A percentile compares a stretch with the other conserved stretches of the same genome.
These are phyloP conservation scores for Talaromyces sp. DNA, from an alignment of 2,329 filamentous ascomycete species.

Conservation along the genomic window DNA sequence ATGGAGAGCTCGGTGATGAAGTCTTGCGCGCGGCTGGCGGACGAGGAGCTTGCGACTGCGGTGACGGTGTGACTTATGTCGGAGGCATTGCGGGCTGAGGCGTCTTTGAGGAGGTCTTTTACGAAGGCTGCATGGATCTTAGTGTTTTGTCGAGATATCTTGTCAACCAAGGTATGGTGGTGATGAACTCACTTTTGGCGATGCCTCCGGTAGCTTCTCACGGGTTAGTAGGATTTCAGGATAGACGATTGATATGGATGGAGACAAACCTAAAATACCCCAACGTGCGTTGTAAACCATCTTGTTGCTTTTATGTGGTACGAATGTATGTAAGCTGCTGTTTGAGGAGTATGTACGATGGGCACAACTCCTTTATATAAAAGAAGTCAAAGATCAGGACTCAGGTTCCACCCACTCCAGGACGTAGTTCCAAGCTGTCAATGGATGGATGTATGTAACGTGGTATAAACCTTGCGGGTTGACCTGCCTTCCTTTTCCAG, in stretches of 20 bases:
- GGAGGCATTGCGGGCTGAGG: slow-evolving; percentile 62
- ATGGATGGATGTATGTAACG: not conserved
- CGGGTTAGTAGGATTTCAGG: not conserved
- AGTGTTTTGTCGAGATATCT: not conserved
- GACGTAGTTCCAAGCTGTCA: not conserved
- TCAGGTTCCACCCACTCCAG: not conserved
- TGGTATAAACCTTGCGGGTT: not conserved
- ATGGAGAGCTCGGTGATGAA: slow-evolving; percentile 71
- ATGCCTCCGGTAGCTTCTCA: slow-evolving; percentile 43
- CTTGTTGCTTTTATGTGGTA: slow-evolving; percentile 13
- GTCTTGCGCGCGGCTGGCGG: slow-evolving; percentile 63
- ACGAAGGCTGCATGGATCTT: slow-evolving; percentile 53
- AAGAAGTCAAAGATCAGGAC: not conserved
- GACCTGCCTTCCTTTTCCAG: not conserved
- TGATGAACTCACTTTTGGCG: slow-evolving; percentile 33
- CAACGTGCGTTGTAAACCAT: slow-evolving; percentile 36
- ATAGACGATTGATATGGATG: too few species aligned
- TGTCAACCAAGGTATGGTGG: too few species aligned
- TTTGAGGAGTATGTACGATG: not conserved
- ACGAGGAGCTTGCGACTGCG: slow-evolving; percentile 73
- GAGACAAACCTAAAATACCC: slow-evolving; percentile 43
- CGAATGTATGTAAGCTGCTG: not conserved
- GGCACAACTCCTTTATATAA: not conserved
- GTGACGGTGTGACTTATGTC: slow-evolving; percentile 75
- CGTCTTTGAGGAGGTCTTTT: slow-evolving; percentile 74